Evolutionary conservation across 352 stramenopile species (phyloP).

Genomic region (Pythium angustatum): DNA sequence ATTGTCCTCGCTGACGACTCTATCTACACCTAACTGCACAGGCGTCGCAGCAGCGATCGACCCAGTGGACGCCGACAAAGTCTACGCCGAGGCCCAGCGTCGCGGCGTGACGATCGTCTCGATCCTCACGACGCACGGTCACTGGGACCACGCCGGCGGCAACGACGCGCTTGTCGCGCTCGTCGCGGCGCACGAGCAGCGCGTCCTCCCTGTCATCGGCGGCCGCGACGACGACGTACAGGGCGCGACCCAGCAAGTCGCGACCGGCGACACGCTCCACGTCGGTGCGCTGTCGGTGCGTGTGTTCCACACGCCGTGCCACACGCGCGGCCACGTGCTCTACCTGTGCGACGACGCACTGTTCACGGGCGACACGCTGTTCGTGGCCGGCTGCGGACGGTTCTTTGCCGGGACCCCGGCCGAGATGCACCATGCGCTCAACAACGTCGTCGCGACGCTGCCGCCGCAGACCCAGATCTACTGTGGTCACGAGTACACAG

Average conservation of each 20-base stretch:
- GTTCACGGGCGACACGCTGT: slow-evolving; percentile 93
- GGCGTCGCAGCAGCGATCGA: slow-evolving; percentile 82
- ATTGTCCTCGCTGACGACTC: background rate
- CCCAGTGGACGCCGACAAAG: slow-evolving; percentile 82
- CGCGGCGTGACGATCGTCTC: slow-evolving; percentile 71
- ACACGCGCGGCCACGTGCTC: slow-evolving; percentile 90
- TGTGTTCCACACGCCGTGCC: slow-evolving; percentile 88
- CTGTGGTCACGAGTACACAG: slow-evolving; percentile 94
- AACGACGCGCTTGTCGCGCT: slow-evolving; percentile 72
- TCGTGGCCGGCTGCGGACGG: slow-evolving; percentile 88
- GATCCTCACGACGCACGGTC: slow-evolving; percentile 91
- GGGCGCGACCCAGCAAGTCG: slow-evolving; percentile 58
- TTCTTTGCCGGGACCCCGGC: slow-evolving; percentile 79
- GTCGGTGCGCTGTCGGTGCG: slow-evolving; percentile 60
- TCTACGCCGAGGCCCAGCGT: slow-evolving; percentile 62
- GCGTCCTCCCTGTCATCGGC: slow-evolving; percentile 70
- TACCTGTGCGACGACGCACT: slow-evolving; percentile 71
- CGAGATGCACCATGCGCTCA: slow-evolving; percentile 87
- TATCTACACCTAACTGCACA: slow-evolving; percentile 16
- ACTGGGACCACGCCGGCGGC: slow-evolving; percentile 90
- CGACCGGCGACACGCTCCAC: slow-evolving; percentile 58
- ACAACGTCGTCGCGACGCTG: slow-evolving; percentile 72
- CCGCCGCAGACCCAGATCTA: slow-evolving; percentile 78
- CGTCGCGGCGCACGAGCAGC: slow-evolving; percentile 35
- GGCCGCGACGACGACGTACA: slow-evolving; percentile 66